phyloP scores from a whole-genome alignment of 352 stramenopile genomes.

The Globisporangium spinosum region DNA sequence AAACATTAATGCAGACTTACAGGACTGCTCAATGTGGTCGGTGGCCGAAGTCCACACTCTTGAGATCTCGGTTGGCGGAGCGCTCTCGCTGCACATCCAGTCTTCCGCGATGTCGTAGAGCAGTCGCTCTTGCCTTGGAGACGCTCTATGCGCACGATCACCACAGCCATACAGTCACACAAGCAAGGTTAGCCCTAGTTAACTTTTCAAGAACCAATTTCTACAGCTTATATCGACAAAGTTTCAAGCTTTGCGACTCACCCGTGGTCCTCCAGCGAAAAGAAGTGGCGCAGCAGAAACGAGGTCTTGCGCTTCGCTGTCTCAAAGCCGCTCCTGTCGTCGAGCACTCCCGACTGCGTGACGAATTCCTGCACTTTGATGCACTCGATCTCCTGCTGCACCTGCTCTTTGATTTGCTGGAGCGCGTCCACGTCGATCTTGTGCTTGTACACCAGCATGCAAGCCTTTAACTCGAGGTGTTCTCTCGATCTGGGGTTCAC shows the following conservation, averaged over 20 bases:
- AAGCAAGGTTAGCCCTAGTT: background rate
- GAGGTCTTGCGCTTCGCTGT: constrained; percentile 57
- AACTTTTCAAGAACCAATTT: background rate
- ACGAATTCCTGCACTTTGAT: constrained; percentile 44
- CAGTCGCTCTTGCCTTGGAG: constrained; percentile 34
- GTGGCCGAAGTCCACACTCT: constrained; percentile 60
- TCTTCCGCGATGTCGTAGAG: constrained; percentile 64
- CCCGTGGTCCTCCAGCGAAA: constrained; percentile 36
- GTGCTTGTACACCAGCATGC: constrained; percentile 61
- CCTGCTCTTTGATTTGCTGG: constrained; percentile 35
- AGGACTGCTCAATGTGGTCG: constrained; percentile 66
- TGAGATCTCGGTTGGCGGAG: constrained; percentile 39
- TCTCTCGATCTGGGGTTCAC: constrained; percentile 37
- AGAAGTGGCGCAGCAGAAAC: constrained; percentile 72
- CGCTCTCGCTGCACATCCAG: constrained; percentile 45
- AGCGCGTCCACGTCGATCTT: constrained; percentile 58
- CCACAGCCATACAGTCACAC: background rate
- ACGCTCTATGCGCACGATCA: constrained; percentile 6
- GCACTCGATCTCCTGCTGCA: constrained; percentile 32
- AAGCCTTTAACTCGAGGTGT: constrained; percentile 66
- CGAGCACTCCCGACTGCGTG: constrained; percentile 28
- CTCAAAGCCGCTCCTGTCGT: constrained; percentile 44
- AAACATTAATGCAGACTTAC: constrained; percentile 25
- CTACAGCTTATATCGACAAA: background rate
- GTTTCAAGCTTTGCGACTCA: background rate